phyloP scores from a whole-genome alignment of 106 monocot genomes.

The Vanilla planifolia region DNA sequence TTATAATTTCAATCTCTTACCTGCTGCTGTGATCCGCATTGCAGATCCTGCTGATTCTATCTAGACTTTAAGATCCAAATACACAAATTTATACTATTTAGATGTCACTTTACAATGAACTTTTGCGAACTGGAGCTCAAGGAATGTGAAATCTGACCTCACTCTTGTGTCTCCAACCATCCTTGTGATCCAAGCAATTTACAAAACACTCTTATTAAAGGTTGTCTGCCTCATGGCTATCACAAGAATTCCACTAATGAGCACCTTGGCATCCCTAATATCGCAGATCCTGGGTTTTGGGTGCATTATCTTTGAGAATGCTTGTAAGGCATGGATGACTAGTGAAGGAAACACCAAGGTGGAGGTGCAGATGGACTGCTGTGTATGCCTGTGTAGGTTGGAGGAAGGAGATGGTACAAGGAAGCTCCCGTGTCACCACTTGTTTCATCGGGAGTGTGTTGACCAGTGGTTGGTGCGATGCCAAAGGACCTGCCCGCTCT shows the following conservation, averaged over 20 bases:
- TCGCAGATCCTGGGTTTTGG: neutral
- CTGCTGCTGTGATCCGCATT: neutral
- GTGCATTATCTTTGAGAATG: neutral
- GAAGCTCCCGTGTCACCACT: slow-evolving; percentile 43
- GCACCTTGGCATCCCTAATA: neutral
- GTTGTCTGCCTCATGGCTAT: neutral
- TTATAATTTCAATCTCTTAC: neutral
- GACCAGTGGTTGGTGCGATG: slow-evolving; percentile 37
- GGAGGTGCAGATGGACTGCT: neutral
- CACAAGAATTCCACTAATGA: neutral
- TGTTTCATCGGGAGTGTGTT: slow-evolving; percentile 53
- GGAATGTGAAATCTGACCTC: neutral
- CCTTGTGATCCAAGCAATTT: slow-evolving; percentile 1
- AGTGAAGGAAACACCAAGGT: neutral
- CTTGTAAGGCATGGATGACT: neutral
- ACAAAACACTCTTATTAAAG: neutral
- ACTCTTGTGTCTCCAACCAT: slow-evolving; percentile 2
- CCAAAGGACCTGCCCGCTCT: slow-evolving; percentile 57
- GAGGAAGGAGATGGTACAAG: slow-evolving; percentile 15
- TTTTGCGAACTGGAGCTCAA: neutral
- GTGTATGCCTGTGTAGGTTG: slow-evolving; percentile 16
- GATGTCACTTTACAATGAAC: neutral
- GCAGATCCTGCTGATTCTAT: neutral
- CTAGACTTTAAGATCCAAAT: neutral
- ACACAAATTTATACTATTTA: neutral